A percentile compares a stretch with the other conserved stretches of the same genome.
These are phyloP conservation scores for Carnegiea gigantea DNA, from an alignment of 179 eudicot genomes.

Conservation along the genomic window DNA sequence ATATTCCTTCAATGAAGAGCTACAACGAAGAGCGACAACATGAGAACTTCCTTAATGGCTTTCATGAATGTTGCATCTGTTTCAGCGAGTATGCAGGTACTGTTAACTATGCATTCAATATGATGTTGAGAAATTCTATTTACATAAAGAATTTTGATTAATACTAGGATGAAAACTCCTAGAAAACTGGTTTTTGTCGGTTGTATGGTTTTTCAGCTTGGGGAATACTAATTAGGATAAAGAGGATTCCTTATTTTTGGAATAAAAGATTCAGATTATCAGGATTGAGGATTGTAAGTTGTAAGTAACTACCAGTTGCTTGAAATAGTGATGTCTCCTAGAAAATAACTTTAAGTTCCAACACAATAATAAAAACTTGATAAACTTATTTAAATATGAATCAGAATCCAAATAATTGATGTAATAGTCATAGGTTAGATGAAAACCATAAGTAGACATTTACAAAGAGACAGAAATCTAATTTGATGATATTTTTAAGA, in stretches of 20 bases:
- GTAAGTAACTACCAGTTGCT: no score
- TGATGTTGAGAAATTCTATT: background rate
- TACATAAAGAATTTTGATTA: background rate
- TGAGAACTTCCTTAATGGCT: slow-evolving; percentile 55
- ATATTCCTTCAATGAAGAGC: slow-evolving; percentile 75
- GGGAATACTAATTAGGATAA: background rate
- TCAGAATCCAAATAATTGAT: no score
- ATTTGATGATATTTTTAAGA: no score
- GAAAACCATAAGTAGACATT: no score
- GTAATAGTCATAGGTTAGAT: no score
- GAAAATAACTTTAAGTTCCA: no score
- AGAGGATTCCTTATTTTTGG: background rate
- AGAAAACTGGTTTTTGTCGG: background rate
- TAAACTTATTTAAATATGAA: no score
- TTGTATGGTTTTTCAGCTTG: background rate
- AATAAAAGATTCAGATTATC: background rate
- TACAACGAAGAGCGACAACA: slow-evolving; percentile 60
- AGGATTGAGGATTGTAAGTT: background rate
- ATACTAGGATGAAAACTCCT: background rate
- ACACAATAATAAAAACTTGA: no score
- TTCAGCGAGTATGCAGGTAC: slow-evolving; percentile 82
- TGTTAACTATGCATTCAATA: background rate
- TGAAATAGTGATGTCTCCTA: no score
- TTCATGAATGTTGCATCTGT: slow-evolving; percentile 87
- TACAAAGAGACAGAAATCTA: no score